Evolutionary conservation across 805 yeast species (phyloP), one percentile per base, ranked within the genome.

Genomic region (Tetrapisispora phaffii): DNA sequence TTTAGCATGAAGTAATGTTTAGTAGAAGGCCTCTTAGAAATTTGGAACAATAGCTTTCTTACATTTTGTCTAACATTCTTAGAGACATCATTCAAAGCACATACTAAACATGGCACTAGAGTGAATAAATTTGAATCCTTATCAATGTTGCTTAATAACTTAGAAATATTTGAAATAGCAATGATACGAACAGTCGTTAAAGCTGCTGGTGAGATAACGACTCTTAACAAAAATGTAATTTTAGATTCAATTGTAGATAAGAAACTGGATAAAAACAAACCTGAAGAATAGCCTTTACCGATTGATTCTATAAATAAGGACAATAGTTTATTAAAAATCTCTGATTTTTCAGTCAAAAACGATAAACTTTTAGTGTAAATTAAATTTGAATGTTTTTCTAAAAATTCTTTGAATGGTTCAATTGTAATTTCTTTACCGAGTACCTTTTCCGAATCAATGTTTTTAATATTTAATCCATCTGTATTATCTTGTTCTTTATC

Each of bases 221-320:
- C 67, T 59, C 88, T 70, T 12, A 78, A 54, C 34, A 80, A 59
- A 56, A 82, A 84, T 0, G 88, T 74, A n/a, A 79, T 50, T 28
- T 70, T 67, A 2, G 75, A 54, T 48, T 72, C 77, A 2, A 56
- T 45, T 2, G 73, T 59, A 1, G 65, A 53, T 47, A 77, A 74
- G 10, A 62, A 56, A 0, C 60, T 53, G 2, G 63, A 54, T 36
- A 61, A 48, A 42, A 72, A 71, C 39, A 55, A 48, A 15, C 60
- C 62, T 7, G 64, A 52, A 20, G 58, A 55, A 37, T 56, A 64
- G 12, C 53, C 57, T 40, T 57, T 61, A 39, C 67, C 61, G 34
- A 78, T 66, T 13, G 80, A 69, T 45, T 62, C 67, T 33, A 76
- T 61, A 54, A 72, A 77, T 15, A 70, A 49, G 2, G 71, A 61